Base-by-base conservation (phyloP, 2,329 filamentous ascomycete species). In the Lachnellula suecica region DNA sequence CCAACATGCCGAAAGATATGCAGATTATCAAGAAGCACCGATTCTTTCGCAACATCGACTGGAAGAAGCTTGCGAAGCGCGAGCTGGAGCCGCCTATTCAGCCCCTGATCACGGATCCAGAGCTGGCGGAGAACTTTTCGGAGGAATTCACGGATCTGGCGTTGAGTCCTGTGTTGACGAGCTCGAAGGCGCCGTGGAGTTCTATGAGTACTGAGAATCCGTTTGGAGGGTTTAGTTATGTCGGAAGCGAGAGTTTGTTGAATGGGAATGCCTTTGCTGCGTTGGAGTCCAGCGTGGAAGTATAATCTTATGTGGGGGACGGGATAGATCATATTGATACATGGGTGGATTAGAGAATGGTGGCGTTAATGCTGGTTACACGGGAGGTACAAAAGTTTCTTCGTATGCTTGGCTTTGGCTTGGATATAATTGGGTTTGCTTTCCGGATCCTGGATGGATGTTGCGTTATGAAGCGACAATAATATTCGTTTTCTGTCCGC, bases 11-110 rank as follows among this genome's bases (percentile, higher is more conserved):
- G 40, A 93, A 92, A 72, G 94, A 99, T 61, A 75, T 99, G 45
- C 78, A 82, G 49, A 86, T 79, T 0, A 88, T 99, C 73, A 96
- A 96, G 78, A 85, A 86, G 58, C 94, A 99, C 68, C 84, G 94
- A 9, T 99, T 99, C 78, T 99, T 99, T 81, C 85, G 89, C 66
- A 94, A 91, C 75, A 95, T 99, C 65, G 87, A 99, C 73, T 99
- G 94, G 94, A 87, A 85, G 72, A 87, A 85, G 63, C 81, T 99
- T 13, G 91, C 88, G 57, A 84, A 82, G 24, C 82, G 93, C 31
- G 90, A 97, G 71, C 62, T 96, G 43, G 87, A 89, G 62, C 89
- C 94, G 1, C 94, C 94, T 0, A 97, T 99, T 63, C 84, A 88
- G 67, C 94, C 94, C 15, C 79, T 97, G 64, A 93, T 99, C 66